Percentiles rank a stretch among this genome's conserved stretches.
Conservation (phyloP, 768 basidiomycete genomes). For the Kwoniella mangroviensis region DNA sequence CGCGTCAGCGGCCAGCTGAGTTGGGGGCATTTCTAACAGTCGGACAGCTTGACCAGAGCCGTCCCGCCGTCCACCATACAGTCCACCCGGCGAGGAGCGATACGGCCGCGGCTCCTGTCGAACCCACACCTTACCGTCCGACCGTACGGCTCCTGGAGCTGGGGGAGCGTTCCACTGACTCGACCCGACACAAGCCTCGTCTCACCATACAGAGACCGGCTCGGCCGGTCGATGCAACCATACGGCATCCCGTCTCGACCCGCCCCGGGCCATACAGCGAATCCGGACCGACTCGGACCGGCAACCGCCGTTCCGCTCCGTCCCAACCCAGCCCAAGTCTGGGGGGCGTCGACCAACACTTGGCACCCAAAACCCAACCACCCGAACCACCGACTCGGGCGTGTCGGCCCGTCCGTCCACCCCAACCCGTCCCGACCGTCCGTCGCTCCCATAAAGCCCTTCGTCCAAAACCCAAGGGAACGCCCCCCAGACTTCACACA, state of each 20-base stretch:
- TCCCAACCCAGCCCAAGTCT: no score
- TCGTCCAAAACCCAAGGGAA: no score
- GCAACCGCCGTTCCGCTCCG: no score
- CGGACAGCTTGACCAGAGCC: not conserved
- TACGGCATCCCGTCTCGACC: no score
- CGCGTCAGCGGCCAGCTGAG: not conserved
- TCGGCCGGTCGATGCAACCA: no score
- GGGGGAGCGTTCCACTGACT: not conserved
- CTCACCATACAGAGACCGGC: no score
- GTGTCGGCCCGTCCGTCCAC: not conserved
- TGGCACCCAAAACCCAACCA: not conserved
- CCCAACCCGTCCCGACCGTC: not conserved
- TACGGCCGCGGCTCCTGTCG: no score
- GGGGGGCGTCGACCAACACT: not conserved
- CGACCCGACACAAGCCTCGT: no score
- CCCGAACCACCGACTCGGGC: not conserved
- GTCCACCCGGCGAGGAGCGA: not conserved
- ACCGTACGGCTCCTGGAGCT: not conserved
- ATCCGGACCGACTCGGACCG: no score
- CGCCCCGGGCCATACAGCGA: no score
- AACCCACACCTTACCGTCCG: no score
- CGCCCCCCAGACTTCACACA: slow-evolving; percentile 19
- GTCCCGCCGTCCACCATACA: not conserved
- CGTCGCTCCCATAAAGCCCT: no score
- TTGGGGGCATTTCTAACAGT: not conserved